These are phyloP conservation scores for Tricholoma hemisulphureum DNA, from an alignment of 768 basidiomycete species.

Conservation along the genomic window DNA sequence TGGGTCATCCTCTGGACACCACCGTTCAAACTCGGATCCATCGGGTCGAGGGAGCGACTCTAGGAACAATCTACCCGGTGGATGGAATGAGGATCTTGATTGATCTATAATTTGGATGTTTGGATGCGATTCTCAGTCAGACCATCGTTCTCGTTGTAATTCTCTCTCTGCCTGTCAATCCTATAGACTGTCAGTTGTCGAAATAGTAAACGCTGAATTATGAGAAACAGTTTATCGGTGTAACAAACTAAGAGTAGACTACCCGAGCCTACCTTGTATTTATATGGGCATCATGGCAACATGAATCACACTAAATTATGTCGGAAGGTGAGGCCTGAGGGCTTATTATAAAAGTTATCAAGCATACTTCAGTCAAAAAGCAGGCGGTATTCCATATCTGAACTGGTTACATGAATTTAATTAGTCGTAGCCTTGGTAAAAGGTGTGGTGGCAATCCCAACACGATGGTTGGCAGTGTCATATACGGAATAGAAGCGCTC, in stretches of 20 bases:
- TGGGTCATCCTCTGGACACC: slow-evolving; percentile 22
- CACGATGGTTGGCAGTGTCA: slow-evolving; percentile 54
- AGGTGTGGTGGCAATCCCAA: slow-evolving; percentile 55
- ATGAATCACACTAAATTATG: no score
- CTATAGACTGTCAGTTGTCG: background rate
- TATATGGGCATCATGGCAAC: no score
- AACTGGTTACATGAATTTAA: slow-evolving; percentile 16
- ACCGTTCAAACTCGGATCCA: slow-evolving; percentile 36
- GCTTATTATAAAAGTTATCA: no score
- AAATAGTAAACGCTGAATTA: no score
- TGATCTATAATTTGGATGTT: slow-evolving; percentile 12
- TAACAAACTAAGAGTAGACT: no score
- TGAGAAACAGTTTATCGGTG: background rate
- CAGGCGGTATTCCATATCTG: no score
- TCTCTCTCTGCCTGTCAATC: background rate
- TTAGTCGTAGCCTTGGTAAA: slow-evolving; percentile 48
- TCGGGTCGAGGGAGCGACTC: slow-evolving; percentile 16
- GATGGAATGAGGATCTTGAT: slow-evolving; percentile 45
- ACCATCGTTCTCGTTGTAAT: background rate
- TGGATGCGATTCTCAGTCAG: background rate
- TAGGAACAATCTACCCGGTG: slow-evolving; percentile 37
- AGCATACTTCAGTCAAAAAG: no score
- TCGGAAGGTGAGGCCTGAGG: no score
- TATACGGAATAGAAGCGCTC: slow-evolving; percentile 66
- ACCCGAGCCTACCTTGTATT: no score